These are phyloP conservation scores for Gossypium davidsonii DNA, from an alignment of 441 rosid genomes.

Conservation along the genomic window DNA sequence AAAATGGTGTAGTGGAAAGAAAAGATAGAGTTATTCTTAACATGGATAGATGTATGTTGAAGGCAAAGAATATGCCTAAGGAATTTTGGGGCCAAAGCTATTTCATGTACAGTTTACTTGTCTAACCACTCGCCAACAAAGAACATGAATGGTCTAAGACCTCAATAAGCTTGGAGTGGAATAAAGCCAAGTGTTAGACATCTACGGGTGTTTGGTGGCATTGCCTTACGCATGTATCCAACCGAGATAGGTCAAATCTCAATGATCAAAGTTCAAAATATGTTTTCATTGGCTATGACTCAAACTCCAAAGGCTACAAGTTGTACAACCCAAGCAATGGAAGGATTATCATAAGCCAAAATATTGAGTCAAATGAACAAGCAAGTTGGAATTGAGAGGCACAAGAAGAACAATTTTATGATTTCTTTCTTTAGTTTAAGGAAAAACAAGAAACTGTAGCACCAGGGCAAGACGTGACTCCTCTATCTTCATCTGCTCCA, in stretches of 20 bases:
- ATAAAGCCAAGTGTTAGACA: too few relatives aligned
- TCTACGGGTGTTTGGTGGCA: too few relatives aligned
- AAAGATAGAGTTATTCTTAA: too few relatives aligned
- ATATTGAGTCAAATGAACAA: not conserved
- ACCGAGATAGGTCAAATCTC: too few relatives aligned
- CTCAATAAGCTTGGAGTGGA: not conserved
- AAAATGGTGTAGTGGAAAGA: too few relatives aligned
- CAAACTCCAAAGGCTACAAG: not conserved
- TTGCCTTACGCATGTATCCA: too few relatives aligned
- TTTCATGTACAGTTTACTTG: not conserved
- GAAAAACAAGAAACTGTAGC: not conserved
- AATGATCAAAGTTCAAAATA: not conserved
- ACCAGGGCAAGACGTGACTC: not conserved
- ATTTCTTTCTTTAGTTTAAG: too few relatives aligned
- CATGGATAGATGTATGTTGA: too few relatives aligned
- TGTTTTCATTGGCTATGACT: not conserved
- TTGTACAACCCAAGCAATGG: not conserved
- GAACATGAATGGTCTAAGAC: not conserved
- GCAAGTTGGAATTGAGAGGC: not conserved
- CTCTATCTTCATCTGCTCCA: too few relatives aligned
- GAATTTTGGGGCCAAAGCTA: not conserved
- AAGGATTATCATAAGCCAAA: not conserved
- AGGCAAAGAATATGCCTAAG: too few relatives aligned
- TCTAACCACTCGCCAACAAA: not conserved
- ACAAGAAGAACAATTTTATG: not conserved